Percentiles rank a stretch among this genome's conserved stretches.
phyloP scores from a whole-genome alignment of 2,329 filamentous ascomycete species.

The Eutypa lata region DNA sequence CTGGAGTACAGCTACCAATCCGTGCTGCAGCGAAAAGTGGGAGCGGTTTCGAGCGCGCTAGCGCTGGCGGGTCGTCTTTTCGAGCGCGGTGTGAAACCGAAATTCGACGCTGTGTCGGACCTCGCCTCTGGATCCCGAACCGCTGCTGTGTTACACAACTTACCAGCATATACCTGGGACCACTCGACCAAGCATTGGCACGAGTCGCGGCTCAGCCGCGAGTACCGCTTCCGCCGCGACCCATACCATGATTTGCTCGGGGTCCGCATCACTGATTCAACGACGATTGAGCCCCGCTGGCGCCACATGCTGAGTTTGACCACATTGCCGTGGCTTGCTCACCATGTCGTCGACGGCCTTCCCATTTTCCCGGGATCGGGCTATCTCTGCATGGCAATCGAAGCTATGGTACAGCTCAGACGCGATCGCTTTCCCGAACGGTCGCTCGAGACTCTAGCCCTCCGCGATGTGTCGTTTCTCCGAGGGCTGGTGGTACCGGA shows the following conservation, averaged over 20 bases:
- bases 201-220: constrained; percentile 7
- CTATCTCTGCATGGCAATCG: constrained; percentile 13
- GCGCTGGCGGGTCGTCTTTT: constrained; percentile 3
- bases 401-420: constrained; percentile 11
- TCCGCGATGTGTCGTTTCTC: constrained; percentile 9
- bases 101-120: not conserved
- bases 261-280: constrained; percentile 1
- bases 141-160: constrained; percentile 1
- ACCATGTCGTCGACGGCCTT: constrained; percentile 14
- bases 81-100: constrained; percentile 1
- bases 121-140: not conserved
- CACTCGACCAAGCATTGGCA: constrained; percentile 15
- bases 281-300: constrained; percentile 6
- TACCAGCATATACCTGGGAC: constrained; percentile 12
- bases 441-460: constrained; percentile 1
- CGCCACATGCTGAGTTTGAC: constrained; percentile 7
- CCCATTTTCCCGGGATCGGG: constrained; percentile 17
- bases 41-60: constrained; percentile 3
- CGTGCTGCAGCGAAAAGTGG: constrained; percentile 1
- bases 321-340: constrained; percentile 15
- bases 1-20: constrained; percentile 3
- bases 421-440: not conserved
- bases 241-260: constrained; percentile 14
- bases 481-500: constrained; percentile 11
- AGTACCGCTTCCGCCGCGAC: constrained; percentile 5